phyloP scores from a whole-genome alignment of 164 flowering plant genomes.

The Dillenia turbinata region DNA sequence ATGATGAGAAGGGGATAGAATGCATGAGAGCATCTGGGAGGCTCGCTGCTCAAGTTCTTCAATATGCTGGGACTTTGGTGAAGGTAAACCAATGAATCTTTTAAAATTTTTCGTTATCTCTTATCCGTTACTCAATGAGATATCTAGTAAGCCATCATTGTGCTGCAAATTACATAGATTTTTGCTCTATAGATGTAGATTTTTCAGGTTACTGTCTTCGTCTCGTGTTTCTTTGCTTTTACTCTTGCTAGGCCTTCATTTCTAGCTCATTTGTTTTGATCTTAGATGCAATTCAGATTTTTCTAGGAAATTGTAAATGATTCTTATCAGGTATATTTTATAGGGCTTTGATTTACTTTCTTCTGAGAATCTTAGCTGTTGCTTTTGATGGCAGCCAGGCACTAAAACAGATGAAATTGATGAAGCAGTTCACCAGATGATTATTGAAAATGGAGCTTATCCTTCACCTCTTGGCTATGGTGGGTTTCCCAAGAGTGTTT shows the following conservation, averaged over 20 bases:
- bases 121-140: too few relatives aligned
- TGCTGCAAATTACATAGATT: neutral
- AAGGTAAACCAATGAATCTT: constrained; percentile 43
- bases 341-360: constrained; percentile 1
- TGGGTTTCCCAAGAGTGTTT: constrained; percentile 98
- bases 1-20: constrained; percentile 72
- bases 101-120: neutral
- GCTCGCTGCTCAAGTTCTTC: constrained; percentile 92
- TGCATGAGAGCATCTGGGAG: constrained; percentile 94
- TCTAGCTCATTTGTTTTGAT: too few relatives aligned
- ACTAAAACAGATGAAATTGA: constrained; percentile 92
- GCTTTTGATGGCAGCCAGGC: constrained; percentile 84
- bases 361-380: constrained; percentile 13
- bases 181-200: neutral
- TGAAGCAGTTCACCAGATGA: constrained; percentile 94
- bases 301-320: neutral
- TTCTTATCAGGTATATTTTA: too few relatives aligned
- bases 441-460: constrained; percentile 95
- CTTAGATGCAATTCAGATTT: too few relatives aligned
- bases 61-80: constrained; percentile 91
- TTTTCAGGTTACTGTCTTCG: neutral
- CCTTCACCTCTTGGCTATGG: constrained; percentile 99
- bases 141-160: too few relatives aligned
- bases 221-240: neutral
- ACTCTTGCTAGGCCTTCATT: neutral